A percentile compares a stretch with the other conserved stretches of the same genome.
Conservation (phyloP, 257 asterid species). For the Salvia splendens region DNA sequence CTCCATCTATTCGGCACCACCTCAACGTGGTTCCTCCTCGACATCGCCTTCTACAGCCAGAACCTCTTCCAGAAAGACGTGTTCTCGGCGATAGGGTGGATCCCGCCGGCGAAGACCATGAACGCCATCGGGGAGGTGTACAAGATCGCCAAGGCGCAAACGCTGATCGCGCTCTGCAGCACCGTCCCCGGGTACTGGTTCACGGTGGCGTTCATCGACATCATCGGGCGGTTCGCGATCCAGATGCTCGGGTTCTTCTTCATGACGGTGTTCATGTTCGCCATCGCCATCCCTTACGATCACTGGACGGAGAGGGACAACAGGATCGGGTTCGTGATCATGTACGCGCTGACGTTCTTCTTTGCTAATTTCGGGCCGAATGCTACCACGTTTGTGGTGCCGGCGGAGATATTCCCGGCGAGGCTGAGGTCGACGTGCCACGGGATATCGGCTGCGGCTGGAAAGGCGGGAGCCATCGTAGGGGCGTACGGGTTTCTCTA, state of each 20-base stretch:
- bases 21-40: slow-evolving; percentile 47
- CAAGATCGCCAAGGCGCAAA: slow-evolving; percentile 49
- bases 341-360: slow-evolving; percentile 55
- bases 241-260: slow-evolving; percentile 59
- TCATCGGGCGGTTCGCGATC: slow-evolving; percentile 51
- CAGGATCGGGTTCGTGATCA: slow-evolving; percentile 47
- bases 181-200: slow-evolving; percentile 69
- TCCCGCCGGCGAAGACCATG: slow-evolving; percentile 47
- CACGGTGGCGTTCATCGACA: slow-evolving; percentile 49
- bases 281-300: slow-evolving; percentile 48
- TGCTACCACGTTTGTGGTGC: slow-evolving; percentile 61
- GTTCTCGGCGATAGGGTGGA: slow-evolving; percentile 52
- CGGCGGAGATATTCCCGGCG: slow-evolving; percentile 62
- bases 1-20: slow-evolving; percentile 42
- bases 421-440: slow-evolving; percentile 58
- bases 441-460: slow-evolving; percentile 60
- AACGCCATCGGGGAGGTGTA: slow-evolving; percentile 51
- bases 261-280: slow-evolving; percentile 64
- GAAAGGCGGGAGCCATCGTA: slow-evolving; percentile 56
- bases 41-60: slow-evolving; percentile 54
- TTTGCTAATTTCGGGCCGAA: slow-evolving; percentile 63
- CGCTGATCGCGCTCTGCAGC: slow-evolving; percentile 52
- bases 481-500: slow-evolving; percentile 64
- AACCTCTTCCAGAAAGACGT: slow-evolving; percentile 55
- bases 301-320: slow-evolving; percentile 53